Base-by-base conservation (phyloP, 495 filamentous ascomycete species). In the Staphylotrichum longicolle region DNA sequence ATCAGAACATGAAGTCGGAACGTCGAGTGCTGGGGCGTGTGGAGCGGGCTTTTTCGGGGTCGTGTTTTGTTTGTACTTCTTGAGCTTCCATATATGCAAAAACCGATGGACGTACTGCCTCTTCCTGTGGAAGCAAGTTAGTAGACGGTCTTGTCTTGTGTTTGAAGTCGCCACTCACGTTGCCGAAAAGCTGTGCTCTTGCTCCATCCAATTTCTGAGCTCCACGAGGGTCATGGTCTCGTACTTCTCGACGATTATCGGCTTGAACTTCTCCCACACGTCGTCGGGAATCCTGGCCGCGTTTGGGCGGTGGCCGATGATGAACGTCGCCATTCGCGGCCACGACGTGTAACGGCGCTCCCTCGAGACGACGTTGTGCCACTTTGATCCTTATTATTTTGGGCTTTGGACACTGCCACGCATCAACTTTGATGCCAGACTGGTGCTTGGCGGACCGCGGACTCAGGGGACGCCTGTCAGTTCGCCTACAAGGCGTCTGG, bases 121-220 rank as follows among this genome's bases (percentile, higher is more conserved):
- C 10, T 47, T 55, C 8, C 68, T 71, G 45, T 12, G 14, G 32
- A 11, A 9, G 12, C n/a, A 32, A 11, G 62, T 61, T 12, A 61
- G 55, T 30, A 11, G 12, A 15, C 3, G 11, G 12, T 7, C 50
- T 4, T 4, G 30, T 12, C 42, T 5, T 0, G 5, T 1, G 14
- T 5, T 40, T 35, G 2, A 9, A 14, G 39, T 34, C 34, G 7
- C 11, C 7, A 55, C 72, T 48, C 39, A 75, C 73, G 66, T 69
- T 37, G 72, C 64, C 11, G 35, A 54, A 59, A 76, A 75, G 8
- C 34, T 39, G 34, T 71, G 30, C 8, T 70, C 39, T 12, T 44
- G 42, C 50, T 63, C 51, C 71, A 74, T 74, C 10, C 58, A 34
- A 2, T 40, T 15, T 34, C 49, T 66, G 20, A 69, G 57, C 4